Percentiles rank a stretch among this genome's conserved stretches.
Conservation (phyloP, 2,329 filamentous ascomycete genomes). For the Juglanconis oblonga region DNA sequence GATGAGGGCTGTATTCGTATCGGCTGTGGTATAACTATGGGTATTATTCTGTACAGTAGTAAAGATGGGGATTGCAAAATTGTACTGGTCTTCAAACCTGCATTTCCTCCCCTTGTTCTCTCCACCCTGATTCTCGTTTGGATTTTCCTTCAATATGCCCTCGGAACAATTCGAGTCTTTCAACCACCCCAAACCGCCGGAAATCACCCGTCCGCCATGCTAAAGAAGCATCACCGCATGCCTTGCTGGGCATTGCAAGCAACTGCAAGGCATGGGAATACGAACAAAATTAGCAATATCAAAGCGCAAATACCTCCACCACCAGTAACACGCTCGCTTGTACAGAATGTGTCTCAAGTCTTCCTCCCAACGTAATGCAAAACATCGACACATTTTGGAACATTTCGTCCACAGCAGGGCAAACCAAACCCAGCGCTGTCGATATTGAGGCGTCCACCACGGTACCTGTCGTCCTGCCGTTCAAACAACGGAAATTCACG, state of each 20-base stretch:
- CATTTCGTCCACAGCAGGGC: too few species aligned
- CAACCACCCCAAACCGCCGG: neutral
- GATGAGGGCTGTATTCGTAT: neutral
- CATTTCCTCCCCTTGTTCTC: neutral
- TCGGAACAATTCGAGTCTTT: neutral
- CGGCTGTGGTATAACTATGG: conserved; percentile 5
- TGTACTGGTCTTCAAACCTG: conserved; percentile 1
- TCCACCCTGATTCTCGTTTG: neutral
- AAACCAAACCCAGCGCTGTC: too few species aligned
- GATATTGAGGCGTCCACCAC: too few species aligned
- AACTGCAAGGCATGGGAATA: neutral
- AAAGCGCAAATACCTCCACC: neutral
- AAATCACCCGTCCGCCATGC: neutral
- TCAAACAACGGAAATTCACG: too few species aligned
- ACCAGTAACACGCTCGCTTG: neutral
- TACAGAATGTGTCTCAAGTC: neutral
- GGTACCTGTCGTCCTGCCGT: too few species aligned
- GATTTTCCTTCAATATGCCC: neutral
- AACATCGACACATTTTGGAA: too few species aligned
- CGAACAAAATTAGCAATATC: neutral
- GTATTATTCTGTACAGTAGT: conserved; percentile 4
- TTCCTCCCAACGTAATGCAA: neutral
- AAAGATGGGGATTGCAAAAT: conserved; percentile 9
- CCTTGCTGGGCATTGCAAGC: neutral
- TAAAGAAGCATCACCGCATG: neutral